A percentile compares a stretch with the other conserved stretches of the same genome.
Evolutionary conservation across 1,284 basidiomycete species (phyloP).

Genomic region (Ceratobasidium sp.): DNA sequence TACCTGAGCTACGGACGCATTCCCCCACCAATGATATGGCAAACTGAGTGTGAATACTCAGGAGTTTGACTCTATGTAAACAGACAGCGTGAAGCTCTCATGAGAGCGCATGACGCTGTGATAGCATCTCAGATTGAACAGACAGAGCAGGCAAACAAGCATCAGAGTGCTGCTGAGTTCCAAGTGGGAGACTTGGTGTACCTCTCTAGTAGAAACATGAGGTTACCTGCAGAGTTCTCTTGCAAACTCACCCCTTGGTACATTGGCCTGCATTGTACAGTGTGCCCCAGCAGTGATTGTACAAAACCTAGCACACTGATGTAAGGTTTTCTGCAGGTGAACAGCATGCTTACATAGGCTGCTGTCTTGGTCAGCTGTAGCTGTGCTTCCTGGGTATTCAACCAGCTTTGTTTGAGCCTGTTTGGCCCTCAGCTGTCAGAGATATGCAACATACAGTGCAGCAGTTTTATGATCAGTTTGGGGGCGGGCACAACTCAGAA

Average conservation of each 20-base stretch:
- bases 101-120: constrained; percentile 57
- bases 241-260: constrained; percentile 55
- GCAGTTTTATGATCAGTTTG: too few relatives aligned
- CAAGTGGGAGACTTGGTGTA: constrained; percentile 52
- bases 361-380: too few relatives aligned
- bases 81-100: constrained; percentile 53
- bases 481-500: too few relatives aligned
- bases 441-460: too few relatives aligned
- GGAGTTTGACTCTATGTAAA: constrained; percentile 54
- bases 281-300: too few relatives aligned
- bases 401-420: too few relatives aligned
- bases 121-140: too few relatives aligned
- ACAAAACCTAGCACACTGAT: too few relatives aligned
- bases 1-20: constrained; percentile 56
- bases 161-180: constrained; percentile 23
- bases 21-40: constrained; percentile 54
- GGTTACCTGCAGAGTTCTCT: constrained; percentile 53
- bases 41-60: constrained; percentile 52
- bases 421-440: too few relatives aligned
- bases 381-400: too few relatives aligned
- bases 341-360: too few relatives aligned
- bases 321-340: too few relatives aligned
- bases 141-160: constrained; percentile 55
- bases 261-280: constrained; percentile 56
- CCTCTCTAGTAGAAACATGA: constrained; percentile 55